These are phyloP conservation scores for Chlamydomonas incerta DNA, from an alignment of 139 green algal genomes.

Conservation along the genomic window DNA sequence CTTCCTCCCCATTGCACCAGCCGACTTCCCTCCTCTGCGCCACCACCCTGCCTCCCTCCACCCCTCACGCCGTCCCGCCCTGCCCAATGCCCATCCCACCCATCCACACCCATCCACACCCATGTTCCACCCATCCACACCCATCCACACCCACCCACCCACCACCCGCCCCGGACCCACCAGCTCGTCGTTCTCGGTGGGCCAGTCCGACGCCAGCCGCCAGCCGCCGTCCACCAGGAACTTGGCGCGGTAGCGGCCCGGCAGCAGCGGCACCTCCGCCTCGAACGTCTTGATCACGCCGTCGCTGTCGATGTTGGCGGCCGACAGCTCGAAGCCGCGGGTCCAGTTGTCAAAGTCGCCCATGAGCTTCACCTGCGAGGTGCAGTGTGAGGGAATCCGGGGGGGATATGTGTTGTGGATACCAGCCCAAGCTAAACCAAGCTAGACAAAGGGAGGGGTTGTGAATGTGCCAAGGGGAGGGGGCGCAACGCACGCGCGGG, in stretches of 20 bases:
- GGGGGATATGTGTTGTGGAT: too few relatives aligned
- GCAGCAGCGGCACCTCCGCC: constrained; percentile 38
- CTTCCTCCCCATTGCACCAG: too few relatives aligned
- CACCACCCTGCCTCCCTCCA: too few relatives aligned
- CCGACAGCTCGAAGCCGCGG: constrained; percentile 62
- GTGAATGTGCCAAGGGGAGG: too few relatives aligned
- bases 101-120: too few relatives aligned
- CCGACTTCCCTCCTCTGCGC: too few relatives aligned
- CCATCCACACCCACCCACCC: not conserved
- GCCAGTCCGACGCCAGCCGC: constrained; percentile 65
- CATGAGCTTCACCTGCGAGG: constrained; percentile 6
- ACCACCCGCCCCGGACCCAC: not conserved
- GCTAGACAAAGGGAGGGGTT: too few relatives aligned
- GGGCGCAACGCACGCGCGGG: too few relatives aligned
- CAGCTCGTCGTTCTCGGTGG: constrained; percentile 54
- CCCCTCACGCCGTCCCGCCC: too few relatives aligned
- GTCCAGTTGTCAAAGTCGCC: constrained; percentile 78
- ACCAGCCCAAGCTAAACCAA: too few relatives aligned
- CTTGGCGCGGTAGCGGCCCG: constrained; percentile 65
- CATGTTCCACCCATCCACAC: not conserved
- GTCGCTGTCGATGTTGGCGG: constrained; percentile 64
- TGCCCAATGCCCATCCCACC: too few relatives aligned
- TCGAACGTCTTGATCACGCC: constrained; percentile 62
- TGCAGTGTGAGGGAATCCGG: too few relatives aligned
- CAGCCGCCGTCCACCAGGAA: constrained; percentile 68